Base-by-base conservation (phyloP, 2,329 filamentous ascomycete species). In the Trichophaea hybrida region DNA sequence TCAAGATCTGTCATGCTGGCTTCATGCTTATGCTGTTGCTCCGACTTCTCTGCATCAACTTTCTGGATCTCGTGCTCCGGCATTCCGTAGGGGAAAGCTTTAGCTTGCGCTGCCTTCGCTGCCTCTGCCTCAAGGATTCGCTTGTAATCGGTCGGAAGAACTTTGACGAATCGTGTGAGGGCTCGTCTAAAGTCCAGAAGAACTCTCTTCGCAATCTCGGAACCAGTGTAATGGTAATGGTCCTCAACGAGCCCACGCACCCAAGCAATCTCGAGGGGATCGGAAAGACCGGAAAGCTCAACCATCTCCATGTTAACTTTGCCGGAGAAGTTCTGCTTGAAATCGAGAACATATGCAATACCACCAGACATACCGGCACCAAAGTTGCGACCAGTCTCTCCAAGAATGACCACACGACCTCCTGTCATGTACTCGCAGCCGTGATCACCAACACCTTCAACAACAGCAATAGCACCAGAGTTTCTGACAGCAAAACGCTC, bases 361-460 rank as follows among this genome's bases (percentile, higher is more conserved):
- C 91, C 91, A 71, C 91, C 91, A 70, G 90, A 96, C 91, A 97
- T 97, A 78, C 91, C 91, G 63, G 91, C 91, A 68, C 90, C 91
- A 70, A 97, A 97, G 78, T 97, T 97, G 68, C 91, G 90, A 50
- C 91, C 91, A 70, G 89, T 95, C 69, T 81, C 82, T 60, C 91
- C 91, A 52, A 97, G 80, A 69, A 94, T 80, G 65, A 97, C 76
- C 55, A 96, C 79, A 70, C 90, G 88, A 71, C 91, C 91, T 72
- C 91, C 91, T 69, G 91, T 96, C 91, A 97, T 97, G 80, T 97
- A 97, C 78, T 97, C 91, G 71, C 90, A 96, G 64, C 88, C 87
- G 72, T 97, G 91, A 73, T 97, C 91, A 78, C 91, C 91, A 66
- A 94, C 81, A 75, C 91, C 91, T 74, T 97, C 91, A 64, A 96